Evolutionary conservation across 306 rosid species (phyloP).

Genomic region (Pterocarpus santalinus): DNA sequence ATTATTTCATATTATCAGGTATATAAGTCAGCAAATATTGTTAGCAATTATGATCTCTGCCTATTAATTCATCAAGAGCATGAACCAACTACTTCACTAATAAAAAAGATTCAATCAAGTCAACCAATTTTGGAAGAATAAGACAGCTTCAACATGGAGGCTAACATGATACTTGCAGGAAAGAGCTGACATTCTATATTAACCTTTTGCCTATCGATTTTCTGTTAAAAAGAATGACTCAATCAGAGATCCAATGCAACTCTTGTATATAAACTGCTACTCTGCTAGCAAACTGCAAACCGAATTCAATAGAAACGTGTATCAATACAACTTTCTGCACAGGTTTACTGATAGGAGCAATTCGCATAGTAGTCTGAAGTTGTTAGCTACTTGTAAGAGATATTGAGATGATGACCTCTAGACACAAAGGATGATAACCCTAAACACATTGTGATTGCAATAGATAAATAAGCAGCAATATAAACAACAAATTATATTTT

Average conservation of each 20-base stretch:
- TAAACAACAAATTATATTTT: not conserved
- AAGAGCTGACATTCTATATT: not conserved
- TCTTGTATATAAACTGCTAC: too few species aligned
- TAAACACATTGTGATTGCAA: not conserved
- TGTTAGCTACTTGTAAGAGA: too few species aligned
- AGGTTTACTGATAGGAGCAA: too few species aligned
- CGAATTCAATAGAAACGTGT: too few species aligned
- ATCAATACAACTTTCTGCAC: too few species aligned
- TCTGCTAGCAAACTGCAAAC: too few species aligned
- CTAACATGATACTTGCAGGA: constrained; percentile 6
- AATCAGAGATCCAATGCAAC: too few species aligned
- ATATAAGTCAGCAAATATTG: constrained; percentile 26
- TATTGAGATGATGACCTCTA: too few species aligned
- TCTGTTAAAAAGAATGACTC: too few species aligned
- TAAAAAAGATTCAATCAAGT: constrained; percentile 4
- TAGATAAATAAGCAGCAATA: not conserved
- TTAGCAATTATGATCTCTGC: not conserved
- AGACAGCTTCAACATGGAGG: not conserved
- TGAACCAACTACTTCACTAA: not conserved
- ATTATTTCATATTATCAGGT: not conserved
- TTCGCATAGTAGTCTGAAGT: too few species aligned
- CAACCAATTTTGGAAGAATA: constrained; percentile 1
- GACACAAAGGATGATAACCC: too few species aligned
- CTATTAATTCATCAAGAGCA: constrained; percentile 14
- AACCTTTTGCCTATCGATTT: not conserved